phyloP scores from a whole-genome alignment of 192 early-diverging fungal genomes.

The Rhizophagus clarus region DNA sequence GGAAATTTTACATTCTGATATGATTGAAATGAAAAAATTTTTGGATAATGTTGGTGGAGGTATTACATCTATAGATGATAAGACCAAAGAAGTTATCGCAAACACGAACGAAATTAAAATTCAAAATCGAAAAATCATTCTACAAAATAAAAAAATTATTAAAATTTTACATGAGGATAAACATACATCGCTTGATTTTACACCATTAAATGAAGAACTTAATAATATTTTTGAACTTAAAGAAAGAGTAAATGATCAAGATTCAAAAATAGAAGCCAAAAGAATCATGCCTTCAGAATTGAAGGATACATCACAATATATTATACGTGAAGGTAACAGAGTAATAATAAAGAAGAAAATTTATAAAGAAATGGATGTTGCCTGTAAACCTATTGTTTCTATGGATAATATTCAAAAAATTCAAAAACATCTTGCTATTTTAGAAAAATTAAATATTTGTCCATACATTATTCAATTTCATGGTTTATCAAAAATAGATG shows the following conservation, averaged over 20 bases:
- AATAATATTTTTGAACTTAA: background rate
- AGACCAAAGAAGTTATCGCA: background rate
- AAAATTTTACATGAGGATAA: background rate
- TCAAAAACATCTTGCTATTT: slow-evolving; percentile 19
- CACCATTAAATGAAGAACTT: background rate
- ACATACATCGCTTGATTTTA: background rate
- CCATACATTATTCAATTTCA: slow-evolving; percentile 22
- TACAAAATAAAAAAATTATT: background rate
- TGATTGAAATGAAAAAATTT: background rate
- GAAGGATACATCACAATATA: background rate
- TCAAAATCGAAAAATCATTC: background rate
- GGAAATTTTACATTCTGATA: background rate
- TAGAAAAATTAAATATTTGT: slow-evolving; percentile 8
- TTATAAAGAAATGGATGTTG: slow-evolving; percentile 4
- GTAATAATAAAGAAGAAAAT: background rate
- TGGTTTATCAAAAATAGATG: slow-evolving; percentile 14
- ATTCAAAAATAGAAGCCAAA: background rate
- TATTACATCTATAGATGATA: background rate
- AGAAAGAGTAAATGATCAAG: background rate
- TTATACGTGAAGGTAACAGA: background rate
- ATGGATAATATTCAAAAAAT: background rate
- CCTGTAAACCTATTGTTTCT: background rate
- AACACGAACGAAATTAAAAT: too few species aligned
- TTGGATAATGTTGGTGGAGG: background rate
- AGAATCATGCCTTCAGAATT: background rate